These are phyloP conservation scores for Polygonum maritimum DNA, from an alignment of 148 eudicot species.

Conservation along the genomic window DNA sequence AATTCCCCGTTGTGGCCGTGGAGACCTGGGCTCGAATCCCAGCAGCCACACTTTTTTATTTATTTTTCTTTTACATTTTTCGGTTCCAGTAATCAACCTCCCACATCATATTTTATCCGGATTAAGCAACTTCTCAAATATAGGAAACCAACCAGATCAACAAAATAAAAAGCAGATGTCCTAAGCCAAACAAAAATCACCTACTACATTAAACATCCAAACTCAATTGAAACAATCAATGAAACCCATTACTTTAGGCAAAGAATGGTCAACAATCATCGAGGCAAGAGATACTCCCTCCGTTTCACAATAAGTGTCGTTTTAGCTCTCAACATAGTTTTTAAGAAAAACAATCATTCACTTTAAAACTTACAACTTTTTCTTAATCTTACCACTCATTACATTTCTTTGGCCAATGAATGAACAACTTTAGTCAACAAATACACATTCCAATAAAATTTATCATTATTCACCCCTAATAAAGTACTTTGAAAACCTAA, in stretches of 20 bases:
- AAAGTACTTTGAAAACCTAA: too few species aligned
- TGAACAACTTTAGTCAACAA: too few species aligned
- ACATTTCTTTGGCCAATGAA: too few species aligned
- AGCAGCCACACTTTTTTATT: conserved; percentile 19
- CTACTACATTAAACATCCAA: neutral
- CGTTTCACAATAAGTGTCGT: too few species aligned
- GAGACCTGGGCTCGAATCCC: conserved; percentile 39
- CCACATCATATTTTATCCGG: too few species aligned
- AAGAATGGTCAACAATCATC: neutral
- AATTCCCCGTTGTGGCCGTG: conserved; percentile 38
- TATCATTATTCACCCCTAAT: too few species aligned
- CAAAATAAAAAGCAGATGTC: neutral
- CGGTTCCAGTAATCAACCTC: neutral
- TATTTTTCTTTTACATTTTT: neutral
- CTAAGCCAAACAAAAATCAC: neutral
- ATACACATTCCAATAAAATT: too few species aligned
- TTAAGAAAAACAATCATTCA: too few species aligned
- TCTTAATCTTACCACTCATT: too few species aligned
- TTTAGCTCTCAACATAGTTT: too few species aligned
- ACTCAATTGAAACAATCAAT: neutral
- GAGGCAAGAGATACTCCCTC: neutral
- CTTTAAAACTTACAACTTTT: too few species aligned
- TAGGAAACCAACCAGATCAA: neutral
- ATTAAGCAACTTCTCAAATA: neutral
- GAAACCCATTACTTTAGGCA: neutral